A percentile compares a stretch with the other conserved stretches of the same genome.
These are phyloP conservation scores for Adenanthera pavonina DNA, from an alignment of 306 rosid genomes.

Conservation along the genomic window DNA sequence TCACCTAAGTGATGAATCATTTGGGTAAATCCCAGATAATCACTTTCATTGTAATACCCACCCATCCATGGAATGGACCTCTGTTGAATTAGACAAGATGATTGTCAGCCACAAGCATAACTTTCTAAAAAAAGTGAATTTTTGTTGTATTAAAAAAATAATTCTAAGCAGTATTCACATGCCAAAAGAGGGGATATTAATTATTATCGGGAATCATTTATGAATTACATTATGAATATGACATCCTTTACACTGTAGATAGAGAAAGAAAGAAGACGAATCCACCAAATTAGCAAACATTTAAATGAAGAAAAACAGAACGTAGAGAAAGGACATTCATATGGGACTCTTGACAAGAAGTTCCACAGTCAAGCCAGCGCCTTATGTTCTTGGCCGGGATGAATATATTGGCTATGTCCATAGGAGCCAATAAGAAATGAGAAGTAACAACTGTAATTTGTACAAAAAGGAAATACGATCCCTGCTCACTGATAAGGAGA, in stretches of 20 bases:
- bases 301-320: neutral
- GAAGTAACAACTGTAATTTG: conserved; percentile 33
- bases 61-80: neutral
- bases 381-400: conserved; percentile 48
- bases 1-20: too few species aligned
- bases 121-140: too few species aligned
- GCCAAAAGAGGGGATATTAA: neutral
- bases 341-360: conserved; percentile 28
- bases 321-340: neutral
- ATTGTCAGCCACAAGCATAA: too few species aligned
- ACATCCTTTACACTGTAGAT: neutral
- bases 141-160: too few species aligned
- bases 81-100: too few species aligned
- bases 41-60: neutral
- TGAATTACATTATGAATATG: neutral
- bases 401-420: conserved; percentile 53
- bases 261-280: neutral
- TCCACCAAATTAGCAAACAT: neutral
- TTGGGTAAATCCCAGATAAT: too few species aligned
- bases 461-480: conserved; percentile 9
- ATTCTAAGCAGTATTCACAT: too few species aligned
- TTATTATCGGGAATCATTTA: neutral
- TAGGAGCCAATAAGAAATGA: conserved; percentile 32
- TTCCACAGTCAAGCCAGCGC: conserved; percentile 42
- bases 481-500: neutral